A percentile compares a stretch with the other conserved stretches of the same genome.
Evolutionary conservation across 1,284 basidiomycete genomes (phyloP).

Genomic region (Boletus smithii): DNA sequence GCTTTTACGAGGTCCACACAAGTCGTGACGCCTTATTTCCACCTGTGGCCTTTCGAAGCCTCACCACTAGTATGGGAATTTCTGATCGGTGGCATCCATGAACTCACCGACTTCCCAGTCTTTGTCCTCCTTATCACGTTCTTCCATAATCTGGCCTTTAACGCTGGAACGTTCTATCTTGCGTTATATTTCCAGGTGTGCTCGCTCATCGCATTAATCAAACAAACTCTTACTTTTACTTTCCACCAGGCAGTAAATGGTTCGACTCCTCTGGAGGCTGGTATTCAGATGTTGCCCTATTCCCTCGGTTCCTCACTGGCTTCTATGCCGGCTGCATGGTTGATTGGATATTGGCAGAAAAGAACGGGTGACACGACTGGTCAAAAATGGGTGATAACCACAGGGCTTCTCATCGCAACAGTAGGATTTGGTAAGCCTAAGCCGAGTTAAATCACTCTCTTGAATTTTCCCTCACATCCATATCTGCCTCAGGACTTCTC

Average conservation of each 20-base stretch:
- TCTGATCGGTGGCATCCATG: conserved; percentile 11
- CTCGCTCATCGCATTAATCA: conserved; percentile 5
- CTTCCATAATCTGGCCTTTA: conserved; percentile 77
- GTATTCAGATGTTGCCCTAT: conserved; percentile 71
- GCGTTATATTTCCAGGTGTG: conserved; percentile 74
- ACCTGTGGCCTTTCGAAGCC: conserved; percentile 53
- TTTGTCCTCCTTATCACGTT: conserved; percentile 65
- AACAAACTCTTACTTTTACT: conserved; percentile 11
- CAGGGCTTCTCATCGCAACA: conserved; percentile 60
- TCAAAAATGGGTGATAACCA: conserved; percentile 59
- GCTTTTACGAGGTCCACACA: conserved; percentile 62
- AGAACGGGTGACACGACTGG: conserved; percentile 54
- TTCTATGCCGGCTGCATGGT: conserved; percentile 77
- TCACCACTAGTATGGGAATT: conserved; percentile 51
- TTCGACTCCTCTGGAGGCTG: conserved; percentile 62
- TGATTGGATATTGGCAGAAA: conserved; percentile 62
- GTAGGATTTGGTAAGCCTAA: conserved; percentile 69
- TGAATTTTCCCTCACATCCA: conserved; percentile 6
- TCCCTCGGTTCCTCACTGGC: conserved; percentile 76
- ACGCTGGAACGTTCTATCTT: conserved; percentile 77
- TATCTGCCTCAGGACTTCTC: conserved; percentile 53
- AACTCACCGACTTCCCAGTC: conserved; percentile 41
- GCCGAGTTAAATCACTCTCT: conserved; percentile 5
- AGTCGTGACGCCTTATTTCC: conserved; percentile 71
- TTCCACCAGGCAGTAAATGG: conserved; percentile 58